Evolutionary conservation across 2,329 filamentous ascomycete species (phyloP), one percentile per base, ranked within the genome.

Genomic region (Cordyceps pruinosa): DNA sequence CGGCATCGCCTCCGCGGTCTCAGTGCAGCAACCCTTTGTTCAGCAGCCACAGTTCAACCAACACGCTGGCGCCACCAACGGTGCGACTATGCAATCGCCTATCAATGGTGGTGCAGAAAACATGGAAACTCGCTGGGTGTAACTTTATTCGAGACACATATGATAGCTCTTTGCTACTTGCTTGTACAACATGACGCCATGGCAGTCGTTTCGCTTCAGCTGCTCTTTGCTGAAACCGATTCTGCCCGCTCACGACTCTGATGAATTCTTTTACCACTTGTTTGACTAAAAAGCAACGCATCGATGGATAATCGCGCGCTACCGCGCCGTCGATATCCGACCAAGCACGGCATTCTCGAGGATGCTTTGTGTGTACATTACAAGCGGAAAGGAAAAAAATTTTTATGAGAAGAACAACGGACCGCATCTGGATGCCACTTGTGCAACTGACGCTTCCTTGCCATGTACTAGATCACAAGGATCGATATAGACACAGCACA

Each of bases 81-180:
- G 50, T 5, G 21, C 42, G n/a, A 23, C 52, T 28, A 66, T 69
- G 56, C 68, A 67, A 46, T 58, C 67, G 47, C 65, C 63, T 41
- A 64, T 56, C 39, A 64, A 63, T 39, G 62, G 61, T 56, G 59
- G 62, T 35, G 61, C 60, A 44, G 69, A 71, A 45, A 65, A 65
- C 39, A 68, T 68, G 59, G 73, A 74, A 63, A 41, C 66, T 30
- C 70, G 67, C 59, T 75, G 73, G 74, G 61, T 75, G 65, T 75
- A 74, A 71, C 56, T 57, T 62, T 58, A 57, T 42, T 61, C 59
- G 60, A 55, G 57, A 61, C 57, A 44, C 59, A 63, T 57, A 62
- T 63, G 59, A 61, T 60, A 60, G 58, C 58, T 59, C 62, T 59
- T 55, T 51, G 64, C 57, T 57, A 67, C 62, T 63, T 59, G 61